Evolutionary conservation across 2,329 filamentous ascomycete genomes (phyloP).

Genomic region (Talaromyces sp.): DNA sequence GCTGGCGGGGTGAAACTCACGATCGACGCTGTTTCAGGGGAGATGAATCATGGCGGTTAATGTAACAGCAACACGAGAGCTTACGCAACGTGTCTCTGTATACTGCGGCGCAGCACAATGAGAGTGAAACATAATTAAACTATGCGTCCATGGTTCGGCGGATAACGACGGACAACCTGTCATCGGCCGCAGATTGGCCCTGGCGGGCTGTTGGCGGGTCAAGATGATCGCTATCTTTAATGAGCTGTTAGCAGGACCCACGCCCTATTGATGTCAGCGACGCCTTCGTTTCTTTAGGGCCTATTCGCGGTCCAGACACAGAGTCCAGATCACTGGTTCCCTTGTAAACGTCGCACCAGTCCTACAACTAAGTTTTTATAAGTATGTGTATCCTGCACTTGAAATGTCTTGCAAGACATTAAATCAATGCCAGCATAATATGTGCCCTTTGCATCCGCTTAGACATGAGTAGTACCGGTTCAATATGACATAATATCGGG

Average conservation of each 20-base stretch:
- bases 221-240: not conserved
- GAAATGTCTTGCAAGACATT: not conserved
- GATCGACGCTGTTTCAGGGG: not conserved
- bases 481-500: not conserved
- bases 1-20: no score
- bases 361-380: not conserved
- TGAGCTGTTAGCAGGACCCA: not conserved
- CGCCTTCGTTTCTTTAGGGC: not conserved
- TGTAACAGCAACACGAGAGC: not conserved
- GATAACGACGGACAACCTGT: not conserved
- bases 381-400: not conserved
- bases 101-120: not conserved
- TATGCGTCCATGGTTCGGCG: not conserved
- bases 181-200: not conserved
- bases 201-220: no score
- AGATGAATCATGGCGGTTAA: not conserved
- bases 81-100: not conserved
- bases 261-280: not conserved
- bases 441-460: not conserved
- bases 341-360: not conserved
- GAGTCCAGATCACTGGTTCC: not conserved
- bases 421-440: not conserved
- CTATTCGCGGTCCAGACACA: not conserved
- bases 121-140: not conserved
- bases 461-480: not conserved